Evolutionary conservation across 2,329 filamentous ascomycete genomes (phyloP).

Genomic region (Fusarium falciforme): DNA sequence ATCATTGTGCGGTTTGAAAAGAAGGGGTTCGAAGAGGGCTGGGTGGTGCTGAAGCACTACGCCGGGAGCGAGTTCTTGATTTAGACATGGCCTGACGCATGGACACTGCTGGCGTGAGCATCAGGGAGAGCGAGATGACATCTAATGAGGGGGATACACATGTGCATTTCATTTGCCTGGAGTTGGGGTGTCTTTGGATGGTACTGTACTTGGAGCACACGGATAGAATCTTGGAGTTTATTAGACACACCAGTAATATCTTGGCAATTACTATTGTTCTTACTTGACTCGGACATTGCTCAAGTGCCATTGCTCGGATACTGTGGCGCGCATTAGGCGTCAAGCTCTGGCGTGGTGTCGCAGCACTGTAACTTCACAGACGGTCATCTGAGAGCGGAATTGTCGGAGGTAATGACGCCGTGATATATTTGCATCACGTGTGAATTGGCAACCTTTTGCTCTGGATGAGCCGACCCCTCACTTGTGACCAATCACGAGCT

Average conservation of each 20-base stretch:
- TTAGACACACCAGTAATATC: background rate
- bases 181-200: constrained; percentile 7
- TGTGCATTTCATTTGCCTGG: constrained; percentile 23
- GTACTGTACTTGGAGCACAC: background rate
- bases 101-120: background rate
- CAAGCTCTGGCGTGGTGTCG: constrained; percentile 29
- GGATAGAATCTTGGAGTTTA: constrained; percentile 17
- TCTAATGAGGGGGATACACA: background rate
- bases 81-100: constrained; percentile 21
- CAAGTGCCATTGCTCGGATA: background rate
- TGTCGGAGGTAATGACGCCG: constrained; percentile 28
- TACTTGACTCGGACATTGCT: background rate
- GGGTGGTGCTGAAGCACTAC: constrained; percentile 84
- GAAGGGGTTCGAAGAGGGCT: constrained; percentile 78
- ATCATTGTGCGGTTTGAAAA: constrained; percentile 84
- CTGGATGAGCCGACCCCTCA: constrained; percentile 46
- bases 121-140: background rate
- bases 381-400: background rate
- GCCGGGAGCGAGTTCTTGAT: constrained; percentile 75
- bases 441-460: constrained; percentile 30
- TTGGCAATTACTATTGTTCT: background rate
- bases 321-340: constrained; percentile 5
- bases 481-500: constrained; percentile 46
- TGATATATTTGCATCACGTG: constrained; percentile 39
- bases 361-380: background rate